Conservation (phyloP, 2,329 filamentous ascomycete genomes). For the Pseudogymnoascus sp. region DNA sequence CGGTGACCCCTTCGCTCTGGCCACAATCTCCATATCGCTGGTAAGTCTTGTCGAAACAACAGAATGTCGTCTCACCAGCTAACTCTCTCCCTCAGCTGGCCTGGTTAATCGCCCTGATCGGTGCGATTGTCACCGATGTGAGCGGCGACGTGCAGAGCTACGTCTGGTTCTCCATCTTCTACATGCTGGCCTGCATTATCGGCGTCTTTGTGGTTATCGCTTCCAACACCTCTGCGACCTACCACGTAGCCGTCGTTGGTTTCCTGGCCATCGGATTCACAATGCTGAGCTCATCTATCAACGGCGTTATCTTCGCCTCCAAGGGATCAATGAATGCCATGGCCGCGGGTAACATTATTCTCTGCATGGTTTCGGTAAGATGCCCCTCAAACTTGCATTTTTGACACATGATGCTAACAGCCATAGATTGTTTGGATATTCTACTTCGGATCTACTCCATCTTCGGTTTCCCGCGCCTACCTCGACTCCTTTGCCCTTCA, state of each 20-base stretch:
- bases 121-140: conserved; percentile 54
- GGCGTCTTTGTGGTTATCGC: conserved; percentile 77
- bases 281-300: conserved; percentile 77
- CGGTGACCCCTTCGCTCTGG: conserved; percentile 91
- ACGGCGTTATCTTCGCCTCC: conserved; percentile 71
- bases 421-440: conserved; percentile 94
- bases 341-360: conserved; percentile 84
- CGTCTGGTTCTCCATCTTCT: conserved; percentile 85
- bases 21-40: conserved; percentile 82
- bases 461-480: conserved; percentile 76
- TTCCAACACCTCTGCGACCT: conserved; percentile 75
- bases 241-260: conserved; percentile 84
- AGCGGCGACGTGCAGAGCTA: conserved; percentile 53
- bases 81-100: conserved; percentile 56
- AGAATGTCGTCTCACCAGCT: not conserved
- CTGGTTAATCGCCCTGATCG: conserved; percentile 88
- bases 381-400: not conserved
- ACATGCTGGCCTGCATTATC: conserved; percentile 73
- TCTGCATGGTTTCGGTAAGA: conserved; percentile 86
- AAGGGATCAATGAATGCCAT: conserved; percentile 72
- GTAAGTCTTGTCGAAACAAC: conserved; percentile 47
- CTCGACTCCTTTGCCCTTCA: conserved; percentile 92
- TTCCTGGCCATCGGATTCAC: conserved; percentile 79
- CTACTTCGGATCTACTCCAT: conserved; percentile 91
- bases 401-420: not conserved